phyloP scores from a whole-genome alignment of 148 eudicot species.

The Oxyria digyna region DNA sequence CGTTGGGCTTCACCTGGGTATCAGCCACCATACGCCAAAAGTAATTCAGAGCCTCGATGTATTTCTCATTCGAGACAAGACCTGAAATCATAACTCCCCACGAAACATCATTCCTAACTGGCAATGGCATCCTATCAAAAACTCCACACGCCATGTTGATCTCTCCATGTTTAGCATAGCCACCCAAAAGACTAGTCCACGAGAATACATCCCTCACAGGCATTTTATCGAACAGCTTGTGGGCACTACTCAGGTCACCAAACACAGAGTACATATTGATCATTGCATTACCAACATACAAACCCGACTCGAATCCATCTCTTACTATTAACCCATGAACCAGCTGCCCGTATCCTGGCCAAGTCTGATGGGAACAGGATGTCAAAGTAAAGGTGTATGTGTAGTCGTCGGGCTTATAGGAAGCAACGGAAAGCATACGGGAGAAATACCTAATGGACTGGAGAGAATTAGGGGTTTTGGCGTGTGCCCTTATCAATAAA shows the following conservation, averaged over 20 bases:
- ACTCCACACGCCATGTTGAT: conserved; percentile 30
- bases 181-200: conserved; percentile 22
- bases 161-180: conserved; percentile 30
- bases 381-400: conserved; percentile 52
- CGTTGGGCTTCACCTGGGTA: conserved; percentile 30
- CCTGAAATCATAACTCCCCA: conserved; percentile 72
- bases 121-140: conserved; percentile 46
- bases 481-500: conserved; percentile 45
- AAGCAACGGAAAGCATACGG: conserved; percentile 28
- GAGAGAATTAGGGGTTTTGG: conserved; percentile 33
- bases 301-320: conserved; percentile 35
- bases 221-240: conserved; percentile 22
- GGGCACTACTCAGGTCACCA: conserved; percentile 26
- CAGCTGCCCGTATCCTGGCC: conserved; percentile 22
- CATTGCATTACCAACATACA: conserved; percentile 45
- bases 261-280: conserved; percentile 30
- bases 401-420: conserved; percentile 41
- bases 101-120: conserved; percentile 49
- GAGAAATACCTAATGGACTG: conserved; percentile 32
- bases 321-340: conserved; percentile 46
- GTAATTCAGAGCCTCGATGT: conserved; percentile 40
- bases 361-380: conserved; percentile 35
- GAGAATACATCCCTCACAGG: conserved; percentile 18
- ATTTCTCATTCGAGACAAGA: conserved; percentile 36
- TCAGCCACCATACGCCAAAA: conserved; percentile 32